Conservation (phyloP, 176 grass and related monocot genomes). For the Aegilops tauschii region DNA sequence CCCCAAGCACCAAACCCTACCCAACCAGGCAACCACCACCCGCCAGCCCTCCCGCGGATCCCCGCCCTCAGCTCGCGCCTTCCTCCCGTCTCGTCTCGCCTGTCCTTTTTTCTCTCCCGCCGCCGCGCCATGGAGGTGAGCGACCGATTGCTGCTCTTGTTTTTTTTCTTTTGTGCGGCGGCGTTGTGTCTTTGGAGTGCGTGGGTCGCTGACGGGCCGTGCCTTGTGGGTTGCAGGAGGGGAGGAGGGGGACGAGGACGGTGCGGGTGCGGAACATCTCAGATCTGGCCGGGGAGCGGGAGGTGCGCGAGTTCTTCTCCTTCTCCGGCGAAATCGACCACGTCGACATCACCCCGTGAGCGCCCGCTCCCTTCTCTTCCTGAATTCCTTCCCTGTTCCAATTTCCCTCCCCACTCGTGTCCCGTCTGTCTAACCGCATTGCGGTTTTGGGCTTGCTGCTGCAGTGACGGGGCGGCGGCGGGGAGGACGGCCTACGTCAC, state of each 20-base stretch:
- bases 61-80: not conserved
- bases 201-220: not conserved
- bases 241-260: slow-evolving; percentile 49
- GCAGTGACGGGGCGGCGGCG: slow-evolving; percentile 50
- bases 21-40: not conserved
- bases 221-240: slow-evolving; percentile 6
- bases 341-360: slow-evolving; percentile 67
- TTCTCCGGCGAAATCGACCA: slow-evolving; percentile 97
- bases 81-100: not conserved
- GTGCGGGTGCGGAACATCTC: slow-evolving; percentile 87
- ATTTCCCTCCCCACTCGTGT: not conserved
- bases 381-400: not conserved
- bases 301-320: slow-evolving; percentile 99
- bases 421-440: slow-evolving; percentile 8
- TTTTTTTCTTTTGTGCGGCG: not conserved
- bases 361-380: too few relatives aligned
- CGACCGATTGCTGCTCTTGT: not conserved
- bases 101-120: not conserved
- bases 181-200: not conserved
- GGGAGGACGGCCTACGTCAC: slow-evolving; percentile 80
- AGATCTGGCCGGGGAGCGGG: slow-evolving; percentile 93
- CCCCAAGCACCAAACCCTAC: slow-evolving; percentile 4
- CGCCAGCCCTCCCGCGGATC: not conserved
- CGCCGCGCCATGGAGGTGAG: slow-evolving; percentile 44
- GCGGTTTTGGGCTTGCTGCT: not conserved